These are phyloP conservation scores for Cetraspora pellucida DNA, from an alignment of 192 early-diverging fungal species.

Conservation along the genomic window DNA sequence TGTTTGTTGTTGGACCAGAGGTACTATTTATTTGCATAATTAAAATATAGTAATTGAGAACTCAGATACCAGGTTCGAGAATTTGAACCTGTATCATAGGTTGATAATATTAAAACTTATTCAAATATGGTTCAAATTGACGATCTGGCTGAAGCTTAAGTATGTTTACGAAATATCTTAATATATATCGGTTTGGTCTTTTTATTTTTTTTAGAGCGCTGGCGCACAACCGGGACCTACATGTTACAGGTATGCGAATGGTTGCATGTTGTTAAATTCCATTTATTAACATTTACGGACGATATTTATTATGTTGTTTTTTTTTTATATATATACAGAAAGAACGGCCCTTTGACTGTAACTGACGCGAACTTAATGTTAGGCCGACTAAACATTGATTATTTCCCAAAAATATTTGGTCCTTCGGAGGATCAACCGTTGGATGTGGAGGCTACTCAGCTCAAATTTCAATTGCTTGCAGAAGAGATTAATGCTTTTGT, in stretches of 20 bases:
- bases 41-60: constrained; percentile 33
- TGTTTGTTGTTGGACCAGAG: constrained; percentile 91
- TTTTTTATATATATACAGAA: constrained; percentile 46
- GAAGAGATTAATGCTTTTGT: constrained; percentile 62
- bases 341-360: constrained; percentile 89
- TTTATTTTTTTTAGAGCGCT: constrained; percentile 58
- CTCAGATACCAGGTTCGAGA: too few relatives aligned
- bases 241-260: constrained; percentile 72
- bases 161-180: too few relatives aligned
- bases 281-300: background rate
- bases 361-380: constrained; percentile 94
- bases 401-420: constrained; percentile 97
- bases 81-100: too few relatives aligned
- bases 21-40: constrained; percentile 40
- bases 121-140: too few relatives aligned
- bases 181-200: background rate
- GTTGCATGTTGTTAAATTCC: background rate
- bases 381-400: constrained; percentile 78
- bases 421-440: constrained; percentile 77
- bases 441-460: constrained; percentile 63
- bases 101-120: too few relatives aligned
- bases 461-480: constrained; percentile 69
- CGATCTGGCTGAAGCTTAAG: too few relatives aligned
- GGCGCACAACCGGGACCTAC: constrained; percentile 94
- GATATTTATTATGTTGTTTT: background rate